Evolutionary conservation across 768 basidiomycete species (phyloP).

Genomic region (Termitomyces titanicus): DNA sequence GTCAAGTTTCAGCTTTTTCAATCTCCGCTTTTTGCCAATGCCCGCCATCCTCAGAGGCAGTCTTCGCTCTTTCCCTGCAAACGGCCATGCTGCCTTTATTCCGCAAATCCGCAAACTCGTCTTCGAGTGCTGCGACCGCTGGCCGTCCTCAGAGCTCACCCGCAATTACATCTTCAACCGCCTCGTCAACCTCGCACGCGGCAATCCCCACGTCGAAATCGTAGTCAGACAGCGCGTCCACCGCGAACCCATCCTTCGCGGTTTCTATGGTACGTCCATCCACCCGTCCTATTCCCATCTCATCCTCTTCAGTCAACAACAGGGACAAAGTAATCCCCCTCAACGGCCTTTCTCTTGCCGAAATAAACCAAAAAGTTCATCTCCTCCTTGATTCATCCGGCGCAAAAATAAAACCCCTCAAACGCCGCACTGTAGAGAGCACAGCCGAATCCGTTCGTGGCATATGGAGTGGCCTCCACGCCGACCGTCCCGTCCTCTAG

Average conservation of each 20-base stretch:
- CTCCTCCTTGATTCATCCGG: slow-evolving; percentile 87
- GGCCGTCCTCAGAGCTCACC: slow-evolving; percentile 70
- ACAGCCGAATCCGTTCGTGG: slow-evolving; percentile 79
- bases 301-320: slow-evolving; percentile 61
- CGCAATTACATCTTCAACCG: slow-evolving; percentile 66
- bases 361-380: slow-evolving; percentile 74
- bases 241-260: slow-evolving; percentile 77
- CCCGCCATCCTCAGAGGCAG: slow-evolving; percentile 38
- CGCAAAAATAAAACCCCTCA: slow-evolving; percentile 77
- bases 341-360: slow-evolving; percentile 68
- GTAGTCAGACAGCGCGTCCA: slow-evolving; percentile 75
- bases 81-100: slow-evolving; percentile 71
- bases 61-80: slow-evolving; percentile 58
- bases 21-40: slow-evolving; percentile 22
- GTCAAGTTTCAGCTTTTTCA: slow-evolving; percentile 17
- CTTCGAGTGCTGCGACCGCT: slow-evolving; percentile 83
- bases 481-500: slow-evolving; percentile 48
- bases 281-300: slow-evolving; percentile 13
- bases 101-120: slow-evolving; percentile 84
- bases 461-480: slow-evolving; percentile 88
- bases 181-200: slow-evolving; percentile 59
- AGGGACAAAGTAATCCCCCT: slow-evolving; percentile 87
- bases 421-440: slow-evolving; percentile 74
- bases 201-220: slow-evolving; percentile 82
- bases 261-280: slow-evolving; percentile 63